Conservation (phyloP, 345 rosid species). For the Populus ilicifolia region DNA sequence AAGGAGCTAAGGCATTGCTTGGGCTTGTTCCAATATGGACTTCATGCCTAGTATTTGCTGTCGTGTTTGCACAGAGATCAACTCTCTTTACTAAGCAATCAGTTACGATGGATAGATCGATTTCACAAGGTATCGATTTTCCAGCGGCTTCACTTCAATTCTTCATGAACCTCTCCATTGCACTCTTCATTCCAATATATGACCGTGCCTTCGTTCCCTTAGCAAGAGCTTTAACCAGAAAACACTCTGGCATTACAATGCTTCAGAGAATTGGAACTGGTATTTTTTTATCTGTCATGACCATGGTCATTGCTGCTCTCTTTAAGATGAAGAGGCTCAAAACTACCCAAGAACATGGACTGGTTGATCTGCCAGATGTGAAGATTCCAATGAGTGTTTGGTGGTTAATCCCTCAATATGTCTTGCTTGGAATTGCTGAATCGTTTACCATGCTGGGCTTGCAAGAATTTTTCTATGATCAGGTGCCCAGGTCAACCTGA, state of each 20-base stretch:
- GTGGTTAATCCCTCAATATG: constrained; percentile 27
- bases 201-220: constrained; percentile 20
- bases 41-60: constrained; percentile 17
- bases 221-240: constrained; percentile 17
- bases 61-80: constrained; percentile 17
- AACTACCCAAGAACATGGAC: constrained; percentile 14
- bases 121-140: constrained; percentile 6
- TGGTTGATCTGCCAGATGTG: constrained; percentile 9
- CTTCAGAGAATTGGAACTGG: constrained; percentile 31
- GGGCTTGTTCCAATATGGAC: constrained; percentile 28
- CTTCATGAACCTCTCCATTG: constrained; percentile 10
- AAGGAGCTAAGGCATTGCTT: constrained; percentile 24
- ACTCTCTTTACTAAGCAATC: constrained; percentile 29
- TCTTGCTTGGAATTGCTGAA: constrained; percentile 7
- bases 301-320: constrained; percentile 18
- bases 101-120: constrained; percentile 23
- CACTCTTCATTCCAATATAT: constrained; percentile 21
- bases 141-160: constrained; percentile 27
- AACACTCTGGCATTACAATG: constrained; percentile 22
- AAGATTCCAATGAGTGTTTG: constrained; percentile 19
- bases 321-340: constrained; percentile 15
- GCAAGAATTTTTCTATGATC: constrained; percentile 25
- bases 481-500: constrained; percentile 19
- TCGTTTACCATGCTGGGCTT: constrained; percentile 11
- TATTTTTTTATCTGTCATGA: constrained; percentile 10